These are phyloP conservation scores for Posidonia australis DNA, from an alignment of 106 monocot species.

Conservation along the genomic window DNA sequence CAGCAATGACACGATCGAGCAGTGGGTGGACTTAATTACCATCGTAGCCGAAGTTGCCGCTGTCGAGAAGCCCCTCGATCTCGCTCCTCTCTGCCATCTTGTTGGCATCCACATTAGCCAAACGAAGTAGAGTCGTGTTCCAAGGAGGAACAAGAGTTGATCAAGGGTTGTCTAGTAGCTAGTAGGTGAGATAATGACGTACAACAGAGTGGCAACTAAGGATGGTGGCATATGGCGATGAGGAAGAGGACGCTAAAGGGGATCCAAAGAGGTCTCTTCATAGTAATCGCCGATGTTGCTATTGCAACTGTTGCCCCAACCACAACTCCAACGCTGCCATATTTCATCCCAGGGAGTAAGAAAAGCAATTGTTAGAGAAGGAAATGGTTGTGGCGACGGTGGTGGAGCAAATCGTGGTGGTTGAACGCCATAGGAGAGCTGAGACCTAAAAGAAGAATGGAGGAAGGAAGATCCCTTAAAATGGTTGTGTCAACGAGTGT, in stretches of 20 bases:
- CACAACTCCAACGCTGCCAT: no score
- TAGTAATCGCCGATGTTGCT: neutral
- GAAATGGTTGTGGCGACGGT: neutral
- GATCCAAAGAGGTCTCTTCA: conserved; percentile 11
- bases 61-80: conserved; percentile 34
- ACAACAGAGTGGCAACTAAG: conserved; percentile 17
- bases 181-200: no score
- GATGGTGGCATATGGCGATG: conserved; percentile 24
- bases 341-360: neutral
- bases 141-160: neutral
- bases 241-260: conserved; percentile 33
- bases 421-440: no score
- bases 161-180: neutral
- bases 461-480: no score
- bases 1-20: conserved; percentile 4
- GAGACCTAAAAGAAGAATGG: no score
- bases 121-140: conserved; percentile 28
- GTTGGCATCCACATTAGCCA: conserved; percentile 27
- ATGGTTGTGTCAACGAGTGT: no score
- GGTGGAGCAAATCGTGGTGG: no score
- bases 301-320: no score
- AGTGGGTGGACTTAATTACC: conserved; percentile 3
- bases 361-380: neutral
- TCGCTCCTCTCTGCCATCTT: conserved; percentile 30
- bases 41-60: conserved; percentile 11